Conservation (phyloP, 352 stramenopile genomes). For the Phytopythium mirpurense region DNA sequence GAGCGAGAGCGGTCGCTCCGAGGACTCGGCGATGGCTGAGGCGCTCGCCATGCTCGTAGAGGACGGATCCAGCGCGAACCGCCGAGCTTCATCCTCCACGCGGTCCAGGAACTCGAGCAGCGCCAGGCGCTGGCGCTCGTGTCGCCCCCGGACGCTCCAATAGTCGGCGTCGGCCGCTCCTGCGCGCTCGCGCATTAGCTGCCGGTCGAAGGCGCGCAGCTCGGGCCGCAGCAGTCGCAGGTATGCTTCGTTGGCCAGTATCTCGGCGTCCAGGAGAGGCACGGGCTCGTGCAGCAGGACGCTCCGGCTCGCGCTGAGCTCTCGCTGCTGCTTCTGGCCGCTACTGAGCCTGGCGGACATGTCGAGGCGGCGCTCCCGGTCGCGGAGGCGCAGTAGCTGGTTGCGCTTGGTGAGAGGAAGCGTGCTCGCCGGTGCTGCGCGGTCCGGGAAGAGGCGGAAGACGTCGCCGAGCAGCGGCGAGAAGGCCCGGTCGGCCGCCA, state of each 20-base stretch:
- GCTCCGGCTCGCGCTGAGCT: slow-evolving; percentile 3
- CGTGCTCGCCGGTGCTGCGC: background rate
- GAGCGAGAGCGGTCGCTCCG: slow-evolving; percentile 15
- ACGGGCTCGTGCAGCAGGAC: slow-evolving; percentile 58
- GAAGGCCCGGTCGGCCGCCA: slow-evolving; percentile 5
- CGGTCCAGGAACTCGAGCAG: slow-evolving; percentile 64
- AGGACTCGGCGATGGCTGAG: too few species aligned
- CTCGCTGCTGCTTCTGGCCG: background rate
- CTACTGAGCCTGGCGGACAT: background rate
- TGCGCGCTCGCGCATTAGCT: slow-evolving; percentile 35
- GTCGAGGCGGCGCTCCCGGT: slow-evolving; percentile 23
- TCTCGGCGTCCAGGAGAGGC: slow-evolving; percentile 55
- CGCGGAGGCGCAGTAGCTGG: slow-evolving; percentile 43
- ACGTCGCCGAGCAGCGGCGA: slow-evolving; percentile 17
- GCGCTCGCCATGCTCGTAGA: background rate
- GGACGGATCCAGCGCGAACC: slow-evolving; percentile 5
- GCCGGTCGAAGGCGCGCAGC: slow-evolving; percentile 48
- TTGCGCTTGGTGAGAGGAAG: slow-evolving; percentile 58
- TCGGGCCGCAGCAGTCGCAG: slow-evolving; percentile 61
- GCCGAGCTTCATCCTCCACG: slow-evolving; percentile 26
- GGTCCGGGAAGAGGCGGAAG: slow-evolving; percentile 27
- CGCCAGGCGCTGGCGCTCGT: slow-evolving; percentile 38
- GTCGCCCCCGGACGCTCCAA: slow-evolving; percentile 44
- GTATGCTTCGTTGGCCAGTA: slow-evolving; percentile 49
- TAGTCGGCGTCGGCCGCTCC: slow-evolving; percentile 15